These are phyloP conservation scores for Pseudohalonectria lignicola DNA, from an alignment of 2,329 filamentous ascomycete genomes.

Conservation along the genomic window DNA sequence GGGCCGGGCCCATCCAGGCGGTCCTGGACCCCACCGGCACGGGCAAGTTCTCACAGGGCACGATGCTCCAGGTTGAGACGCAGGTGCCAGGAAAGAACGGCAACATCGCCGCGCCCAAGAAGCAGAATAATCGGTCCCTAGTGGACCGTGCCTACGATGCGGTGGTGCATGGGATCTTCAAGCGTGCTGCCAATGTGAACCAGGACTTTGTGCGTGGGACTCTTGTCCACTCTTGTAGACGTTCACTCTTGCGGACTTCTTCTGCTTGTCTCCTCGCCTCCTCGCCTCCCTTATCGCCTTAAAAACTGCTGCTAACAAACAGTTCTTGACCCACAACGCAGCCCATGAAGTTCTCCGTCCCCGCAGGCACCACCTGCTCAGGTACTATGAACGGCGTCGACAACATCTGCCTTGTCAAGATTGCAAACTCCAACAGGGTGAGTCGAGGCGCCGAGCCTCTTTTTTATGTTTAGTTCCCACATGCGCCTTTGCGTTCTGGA, in stretches of 20 bases:
- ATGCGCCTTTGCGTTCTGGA: too few species aligned
- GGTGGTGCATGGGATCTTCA: conserved; percentile 8
- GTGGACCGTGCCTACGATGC: conserved; percentile 8
- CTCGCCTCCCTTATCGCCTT: too few species aligned
- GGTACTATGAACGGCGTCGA: conserved; percentile 19
- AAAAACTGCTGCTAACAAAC: conserved; percentile 30
- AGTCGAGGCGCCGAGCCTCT: not conserved
- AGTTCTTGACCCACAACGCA: too few species aligned
- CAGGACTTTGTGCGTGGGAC: conserved; percentile 13
- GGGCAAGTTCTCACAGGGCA: conserved; percentile 19
- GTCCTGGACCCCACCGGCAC: conserved; percentile 25
- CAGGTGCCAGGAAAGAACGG: conserved; percentile 24
- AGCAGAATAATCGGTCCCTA: conserved; percentile 5
- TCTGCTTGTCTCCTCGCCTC: too few species aligned
- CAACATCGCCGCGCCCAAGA: conserved; percentile 17
- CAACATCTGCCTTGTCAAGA: conserved; percentile 30
- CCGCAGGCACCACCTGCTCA: conserved; percentile 25
- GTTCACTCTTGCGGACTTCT: conserved; percentile 11
- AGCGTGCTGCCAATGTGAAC: conserved; percentile 15
- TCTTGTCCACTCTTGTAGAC: conserved; percentile 22
- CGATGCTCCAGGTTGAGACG: conserved; percentile 14
- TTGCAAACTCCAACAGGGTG: conserved; percentile 25
- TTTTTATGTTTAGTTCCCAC: too few species aligned
- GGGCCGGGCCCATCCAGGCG: conserved; percentile 25
- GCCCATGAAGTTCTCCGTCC: conserved; percentile 22